Percentiles rank a stretch among this genome's conserved stretches.
Evolutionary conservation across 2,329 filamentous ascomycete species (phyloP).

Genomic region (Microdochium paspali): DNA sequence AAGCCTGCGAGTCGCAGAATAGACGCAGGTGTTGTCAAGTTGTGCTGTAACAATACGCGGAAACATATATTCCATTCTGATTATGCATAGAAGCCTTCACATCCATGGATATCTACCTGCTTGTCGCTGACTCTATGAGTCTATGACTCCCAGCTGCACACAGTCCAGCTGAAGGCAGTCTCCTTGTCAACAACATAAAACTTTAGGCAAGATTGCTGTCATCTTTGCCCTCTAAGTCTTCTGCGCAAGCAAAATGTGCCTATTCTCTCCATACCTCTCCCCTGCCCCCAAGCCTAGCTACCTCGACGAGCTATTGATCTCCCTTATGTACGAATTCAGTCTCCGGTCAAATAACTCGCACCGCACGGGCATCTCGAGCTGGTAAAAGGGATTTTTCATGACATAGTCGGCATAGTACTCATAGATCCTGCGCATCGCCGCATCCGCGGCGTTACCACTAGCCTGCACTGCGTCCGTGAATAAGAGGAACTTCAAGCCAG

Average conservation of each 20-base stretch:
- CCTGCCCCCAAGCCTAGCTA: slow-evolving; percentile 13
- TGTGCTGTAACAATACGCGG: too few species aligned
- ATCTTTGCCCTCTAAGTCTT: too few species aligned
- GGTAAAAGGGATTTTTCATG: slow-evolving; percentile 99
- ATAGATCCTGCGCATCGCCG: slow-evolving; percentile 76
- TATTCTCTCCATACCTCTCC: background rate
- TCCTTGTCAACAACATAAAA: too few species aligned
- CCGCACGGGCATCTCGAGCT: slow-evolving; percentile 91
- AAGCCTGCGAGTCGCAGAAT: too few species aligned
- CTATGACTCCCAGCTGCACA: too few species aligned
- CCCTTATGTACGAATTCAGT: slow-evolving; percentile 69
- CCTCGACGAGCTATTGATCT: slow-evolving; percentile 52
- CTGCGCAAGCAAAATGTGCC: slow-evolving; percentile 1
- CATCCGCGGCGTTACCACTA: slow-evolving; percentile 57
- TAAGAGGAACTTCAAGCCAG: slow-evolving; percentile 88
- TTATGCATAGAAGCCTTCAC: too few species aligned
- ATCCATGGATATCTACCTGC: too few species aligned
- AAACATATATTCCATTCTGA: too few species aligned
- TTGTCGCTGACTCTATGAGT: too few species aligned
- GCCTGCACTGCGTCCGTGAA: slow-evolving; percentile 86
- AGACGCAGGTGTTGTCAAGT: too few species aligned
- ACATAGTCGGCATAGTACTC: slow-evolving; percentile 95
- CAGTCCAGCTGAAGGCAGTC: too few species aligned
- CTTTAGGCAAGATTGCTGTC: too few species aligned
- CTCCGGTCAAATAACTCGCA: slow-evolving; percentile 93